Conservation (phyloP, 305 asterid species). For the Rubia tinctorum region DNA sequence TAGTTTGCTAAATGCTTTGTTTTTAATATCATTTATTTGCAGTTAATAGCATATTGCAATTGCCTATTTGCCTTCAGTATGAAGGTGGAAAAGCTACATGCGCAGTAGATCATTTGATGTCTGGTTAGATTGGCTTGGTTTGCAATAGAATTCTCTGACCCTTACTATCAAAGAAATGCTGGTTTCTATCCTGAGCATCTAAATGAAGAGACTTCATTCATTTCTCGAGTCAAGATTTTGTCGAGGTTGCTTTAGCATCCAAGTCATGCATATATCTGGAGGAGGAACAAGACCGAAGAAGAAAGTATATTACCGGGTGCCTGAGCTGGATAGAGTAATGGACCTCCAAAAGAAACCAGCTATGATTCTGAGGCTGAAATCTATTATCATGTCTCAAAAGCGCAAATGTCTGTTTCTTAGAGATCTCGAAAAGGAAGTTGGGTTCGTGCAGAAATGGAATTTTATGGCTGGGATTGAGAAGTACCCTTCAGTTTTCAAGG, state of each 20-base stretch:
- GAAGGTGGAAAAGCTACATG: not conserved
- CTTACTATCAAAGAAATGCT: conserved; percentile 28
- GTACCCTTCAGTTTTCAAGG: conserved; percentile 69
- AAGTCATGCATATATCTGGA: conserved; percentile 53
- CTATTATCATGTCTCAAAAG: conserved; percentile 72
- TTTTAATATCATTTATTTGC: not conserved
- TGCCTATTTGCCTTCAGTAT: not conserved
- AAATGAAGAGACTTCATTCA: conserved; percentile 25
- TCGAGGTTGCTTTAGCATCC: conserved; percentile 32
- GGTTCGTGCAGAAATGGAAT: conserved; percentile 93
- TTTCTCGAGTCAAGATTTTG: conserved; percentile 9
- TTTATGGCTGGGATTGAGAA: conserved; percentile 76
- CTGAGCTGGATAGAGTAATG: conserved; percentile 83
- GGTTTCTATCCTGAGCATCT: not conserved
- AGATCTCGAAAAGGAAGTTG: conserved; percentile 94
- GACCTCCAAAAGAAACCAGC: conserved; percentile 88
- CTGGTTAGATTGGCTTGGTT: not conserved
- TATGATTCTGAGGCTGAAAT: conserved; percentile 55
- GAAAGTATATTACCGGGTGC: conserved; percentile 65
- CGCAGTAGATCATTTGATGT: not conserved
- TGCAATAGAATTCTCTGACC: conserved; percentile 44
- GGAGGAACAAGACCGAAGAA: conserved; percentile 83
- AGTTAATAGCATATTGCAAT: not conserved
- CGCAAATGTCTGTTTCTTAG: conserved; percentile 56
- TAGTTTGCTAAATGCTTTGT: too few relatives aligned